phyloP scores from a whole-genome alignment of 176 grass and related monocot species.

The Chloris gayana region DNA sequence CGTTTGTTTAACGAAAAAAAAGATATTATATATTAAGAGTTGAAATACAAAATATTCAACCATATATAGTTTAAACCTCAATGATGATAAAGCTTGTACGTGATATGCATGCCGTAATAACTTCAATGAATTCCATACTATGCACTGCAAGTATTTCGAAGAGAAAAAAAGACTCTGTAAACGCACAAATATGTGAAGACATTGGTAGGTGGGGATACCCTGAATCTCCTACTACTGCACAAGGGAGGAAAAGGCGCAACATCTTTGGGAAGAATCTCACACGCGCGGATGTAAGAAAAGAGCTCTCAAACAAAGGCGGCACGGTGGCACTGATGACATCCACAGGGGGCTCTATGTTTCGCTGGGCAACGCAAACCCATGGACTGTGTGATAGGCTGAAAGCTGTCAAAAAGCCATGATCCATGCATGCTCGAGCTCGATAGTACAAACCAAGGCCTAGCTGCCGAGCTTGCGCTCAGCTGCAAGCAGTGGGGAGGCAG shows the following conservation, averaged over 20 bases:
- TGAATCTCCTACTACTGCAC: background rate
- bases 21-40: too few species aligned
- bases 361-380: slow-evolving; percentile 3
- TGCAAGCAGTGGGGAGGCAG: background rate
- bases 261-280: slow-evolving; percentile 30
- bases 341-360: slow-evolving; percentile 10
- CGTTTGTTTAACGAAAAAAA: too few species aligned
- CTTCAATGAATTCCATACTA: too few species aligned
- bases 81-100: too few species aligned
- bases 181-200: too few species aligned
- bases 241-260: background rate
- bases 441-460: background rate
- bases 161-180: too few species aligned
- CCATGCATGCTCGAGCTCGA: background rate
- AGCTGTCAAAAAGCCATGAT: slow-evolving; percentile 20
- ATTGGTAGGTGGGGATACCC: background rate
- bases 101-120: too few species aligned
- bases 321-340: slow-evolving; percentile 17
- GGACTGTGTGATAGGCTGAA: slow-evolving; percentile 6
- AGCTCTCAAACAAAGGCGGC: slow-evolving; percentile 1
- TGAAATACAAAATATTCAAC: too few species aligned
- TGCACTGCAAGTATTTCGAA: too few species aligned
- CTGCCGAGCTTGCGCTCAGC: slow-evolving; percentile 27
- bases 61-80: too few species aligned
- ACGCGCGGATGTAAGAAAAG: background rate